Base-by-base conservation (phyloP, 2,329 filamentous ascomycete species). In the Exserohilum turcica region DNA sequence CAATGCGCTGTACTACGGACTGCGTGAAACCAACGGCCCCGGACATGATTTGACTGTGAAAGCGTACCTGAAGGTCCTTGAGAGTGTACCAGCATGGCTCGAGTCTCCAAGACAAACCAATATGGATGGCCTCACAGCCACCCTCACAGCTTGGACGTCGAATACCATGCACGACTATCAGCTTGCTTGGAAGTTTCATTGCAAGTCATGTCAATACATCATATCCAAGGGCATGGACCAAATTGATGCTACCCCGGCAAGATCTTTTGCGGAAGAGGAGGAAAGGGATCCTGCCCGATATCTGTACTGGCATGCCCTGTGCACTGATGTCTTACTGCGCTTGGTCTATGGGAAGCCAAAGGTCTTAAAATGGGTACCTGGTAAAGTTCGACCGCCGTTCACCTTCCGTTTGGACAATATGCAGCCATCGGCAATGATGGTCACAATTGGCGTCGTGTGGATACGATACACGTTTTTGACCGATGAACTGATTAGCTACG, bases 111-210 rank as follows among this genome's bases (percentile, higher is more conserved):
- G 27, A 4, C 54, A 54, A 0, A 61, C 57, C 2, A 49, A 52
- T 5, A 40, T 70, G 45, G 66, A 71, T 43, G 60, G 55, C 2
- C 50, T 59, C 27, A 63, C 59, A 21, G 67, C 68, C 28, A 53
- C 60, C 1, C 42, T 70, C 15, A 63, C 54, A 3, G 42, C 56
- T 3, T 70, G 66, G 67, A 65, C 65, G 13, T 59, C 62, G 2
- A 59, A 67, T 29, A 63, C 52, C 29, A 64, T 65, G 35, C 64
- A 67, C 10, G 66, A 71, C 19, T 68, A 68, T 35, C 66, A 68
- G 31, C 50, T 70, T 6, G 60, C 64, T 2, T 71, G 67, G 65
- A 66, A 64, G 18, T 68, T 71, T 18, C 68, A 71, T 43, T 57
- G 59, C 51, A 68, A 68, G 40, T 51, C 62, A 0, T 71, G 64